phyloP scores from a whole-genome alignment of 2,329 filamentous ascomycete genomes.

The Cladophialophora immunda region DNA sequence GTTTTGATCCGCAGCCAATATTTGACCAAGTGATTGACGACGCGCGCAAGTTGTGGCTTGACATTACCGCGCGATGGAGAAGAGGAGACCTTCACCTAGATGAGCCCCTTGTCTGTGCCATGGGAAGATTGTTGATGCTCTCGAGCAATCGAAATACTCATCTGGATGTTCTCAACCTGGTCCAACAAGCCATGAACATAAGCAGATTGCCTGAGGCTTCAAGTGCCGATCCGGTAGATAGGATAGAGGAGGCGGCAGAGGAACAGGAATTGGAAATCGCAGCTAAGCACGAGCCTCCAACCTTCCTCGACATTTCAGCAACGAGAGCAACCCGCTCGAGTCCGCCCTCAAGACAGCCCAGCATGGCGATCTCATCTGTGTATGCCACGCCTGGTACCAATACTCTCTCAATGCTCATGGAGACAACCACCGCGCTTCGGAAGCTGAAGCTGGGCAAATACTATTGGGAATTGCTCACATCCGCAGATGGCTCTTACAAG shows the following conservation, averaged over 20 bases:
- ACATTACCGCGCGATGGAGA: conserved; percentile 79
- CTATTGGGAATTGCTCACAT: conserved; percentile 81
- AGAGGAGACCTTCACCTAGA: conserved; percentile 76
- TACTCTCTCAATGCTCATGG: conserved; percentile 73
- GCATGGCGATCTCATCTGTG: conserved; percentile 17
- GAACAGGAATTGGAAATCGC: conserved; percentile 2
- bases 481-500: conserved; percentile 54
- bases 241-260: background rate
- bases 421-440: conserved; percentile 68
- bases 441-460: conserved; percentile 69
- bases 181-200: conserved; percentile 84
- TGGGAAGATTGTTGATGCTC: conserved; percentile 79
- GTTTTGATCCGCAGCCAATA: conserved; percentile 44
- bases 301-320: conserved; percentile 1
- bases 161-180: conserved; percentile 75
- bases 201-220: conserved; percentile 8
- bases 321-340: background rate
- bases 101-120: conserved; percentile 78
- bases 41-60: conserved; percentile 80
- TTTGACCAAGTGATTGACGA: conserved; percentile 63
- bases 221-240: conserved; percentile 49
- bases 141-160: conserved; percentile 68
- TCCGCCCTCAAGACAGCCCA: background rate
- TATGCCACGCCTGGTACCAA: conserved; percentile 61
- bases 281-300: conserved; percentile 9